Evolutionary conservation across 2,329 filamentous ascomycete genomes (phyloP), one percentile per base, ranked within the genome.

Genomic region (Colletotrichum horii): DNA sequence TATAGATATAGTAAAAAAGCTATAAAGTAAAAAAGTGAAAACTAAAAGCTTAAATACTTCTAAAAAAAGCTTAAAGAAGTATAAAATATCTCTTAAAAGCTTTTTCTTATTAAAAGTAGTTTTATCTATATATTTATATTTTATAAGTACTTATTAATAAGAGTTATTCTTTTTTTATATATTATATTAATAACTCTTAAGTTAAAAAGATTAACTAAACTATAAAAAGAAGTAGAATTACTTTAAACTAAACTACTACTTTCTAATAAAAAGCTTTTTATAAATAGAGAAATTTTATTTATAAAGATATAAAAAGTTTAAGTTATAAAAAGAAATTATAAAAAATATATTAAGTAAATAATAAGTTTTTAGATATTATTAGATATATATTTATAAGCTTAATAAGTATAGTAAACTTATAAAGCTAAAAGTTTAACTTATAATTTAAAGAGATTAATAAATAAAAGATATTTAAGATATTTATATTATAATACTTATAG

Each of bases 201-300:
- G 1, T 43, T n/a, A 43, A 43, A 1, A 43, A n/a, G 4, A 43
- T 9, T 43, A 43, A 0, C 16, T 43, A 43, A 43, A n/a, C 2
- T 43, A 43, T 43, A 43, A 43, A 3, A 43, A 43, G 16, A n/a
- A 43, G 11, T 43, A 43, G 9, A 66, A 66, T 9, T 1, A 26
- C 5, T 22, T 26, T 52, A 4, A 0, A 6, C 2, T 8, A 30
- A n/a, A 30, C 0, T 19, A 9, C 1, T 26, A 52, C 8, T 12
- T 16, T 14, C 24, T 48, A 19, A 1, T 36, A 43, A 8, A 38
- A 43, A 0, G 32, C 43, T 43, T 24, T 5, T 2, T 24, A 26
- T 28, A 65, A 19, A 2, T 26, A 26, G 26, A 32, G 4, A 6
- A 32, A 22, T 7, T 12, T 43, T 16, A 12, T 11, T 48, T 36